Base-by-base conservation (phyloP, 176 grass and related monocot genomes). In the Triticum urartu region DNA sequence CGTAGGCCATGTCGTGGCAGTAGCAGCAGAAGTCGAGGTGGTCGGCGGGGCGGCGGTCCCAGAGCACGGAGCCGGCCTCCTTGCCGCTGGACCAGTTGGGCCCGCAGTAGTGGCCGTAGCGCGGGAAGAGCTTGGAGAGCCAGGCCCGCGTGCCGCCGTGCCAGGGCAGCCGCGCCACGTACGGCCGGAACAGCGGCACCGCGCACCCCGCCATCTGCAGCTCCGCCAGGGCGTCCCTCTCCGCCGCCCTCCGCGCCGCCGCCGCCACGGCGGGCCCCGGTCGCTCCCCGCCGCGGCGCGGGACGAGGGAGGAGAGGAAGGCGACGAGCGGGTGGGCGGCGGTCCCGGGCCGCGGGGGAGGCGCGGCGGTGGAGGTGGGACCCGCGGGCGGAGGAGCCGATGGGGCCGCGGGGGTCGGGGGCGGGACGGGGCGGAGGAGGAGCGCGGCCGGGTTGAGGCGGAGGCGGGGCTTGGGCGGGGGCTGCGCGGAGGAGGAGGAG, bases 1-100 rank as follows among this genome's bases (percentile, higher is more conserved):
- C 97, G 83, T 96, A 99, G 25, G 94, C 94, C 71, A 99, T 99
- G 82, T 99, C 94, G 88, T 99, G 97, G 88, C 97, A 99, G 86
- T 96, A 99, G 84, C 97, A 99, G 88, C 97, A 99, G 82, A 95
- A 95, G 83, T 99, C 97, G 38, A 99, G 88, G 90, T 91, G 95
- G 83, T 99, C 94, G 34, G 94, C 86, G 39, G 97, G 94, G 72
- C 97, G 89, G 26, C 79, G 89, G 58, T 99, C 97, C 97, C 94
- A 94, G 75, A 99, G 88, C 84, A 94, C 95, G 84, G 92, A 96
- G 32, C 94, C 97, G 15, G 68, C 73, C 80, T 94, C 92, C 92
- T 94, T 96, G 71, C 97, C 94, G 88, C 94, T 96, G 58, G 94
- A 94, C 97, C 97, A 99, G 86, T 99, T 99, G 36, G 94, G 97